Percentiles rank a stretch among this genome's conserved stretches.
Conservation (phyloP, 2,329 filamentous ascomycete species). For the Diaporthe sp. region DNA sequence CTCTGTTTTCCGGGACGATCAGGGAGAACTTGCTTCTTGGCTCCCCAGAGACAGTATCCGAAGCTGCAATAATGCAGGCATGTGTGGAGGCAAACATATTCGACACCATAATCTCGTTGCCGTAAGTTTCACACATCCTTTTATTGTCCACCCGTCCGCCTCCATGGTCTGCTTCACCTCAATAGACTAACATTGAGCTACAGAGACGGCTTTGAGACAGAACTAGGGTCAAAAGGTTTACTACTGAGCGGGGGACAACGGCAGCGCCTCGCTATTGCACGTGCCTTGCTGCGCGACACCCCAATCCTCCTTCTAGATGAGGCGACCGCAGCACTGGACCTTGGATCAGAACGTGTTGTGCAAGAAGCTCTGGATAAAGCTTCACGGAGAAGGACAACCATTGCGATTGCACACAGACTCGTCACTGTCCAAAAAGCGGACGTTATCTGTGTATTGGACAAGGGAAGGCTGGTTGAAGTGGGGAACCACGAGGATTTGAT, state of each 20-base stretch:
- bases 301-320: slow-evolving; percentile 88
- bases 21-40: slow-evolving; percentile 91
- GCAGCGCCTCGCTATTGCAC: slow-evolving; percentile 92
- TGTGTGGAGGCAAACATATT: slow-evolving; percentile 94
- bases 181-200: too few relatives aligned
- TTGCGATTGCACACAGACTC: slow-evolving; percentile 91
- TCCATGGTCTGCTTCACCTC: too few relatives aligned
- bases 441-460: slow-evolving; percentile 95
- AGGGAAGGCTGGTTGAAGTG: slow-evolving; percentile 85
- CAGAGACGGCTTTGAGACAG: slow-evolving; percentile 83
- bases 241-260: slow-evolving; percentile 95
- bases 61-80: slow-evolving; percentile 80
- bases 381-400: slow-evolving; percentile 86
- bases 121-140: slow-evolving; percentile 50
- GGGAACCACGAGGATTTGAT: slow-evolving; percentile 83
- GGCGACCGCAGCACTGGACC: slow-evolving; percentile 82
- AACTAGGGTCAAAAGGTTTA: slow-evolving; percentile 88
- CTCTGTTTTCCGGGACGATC: slow-evolving; percentile 92
- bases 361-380: slow-evolving; percentile 85
- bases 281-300: slow-evolving; percentile 88
- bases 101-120: slow-evolving; percentile 88
- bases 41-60: slow-evolving; percentile 72
- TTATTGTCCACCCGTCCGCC: too few relatives aligned
- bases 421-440: slow-evolving; percentile 96
- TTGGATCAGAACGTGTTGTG: slow-evolving; percentile 82